A percentile compares a stretch with the other conserved stretches of the same genome.
phyloP scores from a whole-genome alignment of 257 asterid species.

The Primulina huaijiensis region DNA sequence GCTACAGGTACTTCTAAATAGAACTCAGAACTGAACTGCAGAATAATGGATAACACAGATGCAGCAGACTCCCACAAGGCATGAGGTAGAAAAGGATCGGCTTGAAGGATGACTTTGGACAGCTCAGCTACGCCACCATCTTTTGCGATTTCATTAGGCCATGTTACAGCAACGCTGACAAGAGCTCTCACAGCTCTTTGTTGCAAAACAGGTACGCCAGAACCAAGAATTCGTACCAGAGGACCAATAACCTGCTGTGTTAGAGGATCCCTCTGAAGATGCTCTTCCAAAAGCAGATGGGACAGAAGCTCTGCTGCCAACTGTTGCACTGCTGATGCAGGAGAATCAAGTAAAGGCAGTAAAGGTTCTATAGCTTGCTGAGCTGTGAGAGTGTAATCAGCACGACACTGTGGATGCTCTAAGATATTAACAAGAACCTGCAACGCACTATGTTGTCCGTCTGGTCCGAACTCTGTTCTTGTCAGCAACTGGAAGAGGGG shows the following conservation, averaged over 20 bases:
- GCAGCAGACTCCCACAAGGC: conserved; percentile 98
- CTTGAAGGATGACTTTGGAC: conserved; percentile 81
- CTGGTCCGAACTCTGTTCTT: conserved; percentile 78
- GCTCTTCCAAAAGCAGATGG: conserved; percentile 82
- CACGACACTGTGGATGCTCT: conserved; percentile 94
- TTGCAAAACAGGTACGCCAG: conserved; percentile 85
- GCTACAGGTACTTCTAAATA: conserved; percentile 98
- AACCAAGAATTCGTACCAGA: conserved; percentile 81
- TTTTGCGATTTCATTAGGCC: conserved; percentile 98
- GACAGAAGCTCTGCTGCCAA: conserved; percentile 96
- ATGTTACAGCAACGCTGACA: conserved; percentile 63
- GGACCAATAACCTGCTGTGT: conserved; percentile 92
- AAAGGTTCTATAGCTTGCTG: conserved; percentile 88
- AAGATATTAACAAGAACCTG: conserved; percentile 96
- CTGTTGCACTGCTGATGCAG: conserved; percentile 93
- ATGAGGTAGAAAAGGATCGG: conserved; percentile 79
- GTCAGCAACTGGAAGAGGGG: conserved; percentile 78
- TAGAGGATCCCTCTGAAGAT: conserved; percentile 86
- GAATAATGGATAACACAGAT: conserved; percentile 78
- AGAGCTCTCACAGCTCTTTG: conserved; percentile 96
- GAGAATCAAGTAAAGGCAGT: conserved; percentile 85
- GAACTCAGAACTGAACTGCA: conserved; percentile 90
- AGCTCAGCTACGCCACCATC: conserved; percentile 94
- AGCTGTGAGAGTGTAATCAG: conserved; percentile 71
- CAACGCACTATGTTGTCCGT: conserved; percentile 85